A percentile compares a stretch with the other conserved stretches of the same genome.
phyloP scores from a whole-genome alignment of 441 rosid genomes.

The Flueggea neowawraea region DNA sequence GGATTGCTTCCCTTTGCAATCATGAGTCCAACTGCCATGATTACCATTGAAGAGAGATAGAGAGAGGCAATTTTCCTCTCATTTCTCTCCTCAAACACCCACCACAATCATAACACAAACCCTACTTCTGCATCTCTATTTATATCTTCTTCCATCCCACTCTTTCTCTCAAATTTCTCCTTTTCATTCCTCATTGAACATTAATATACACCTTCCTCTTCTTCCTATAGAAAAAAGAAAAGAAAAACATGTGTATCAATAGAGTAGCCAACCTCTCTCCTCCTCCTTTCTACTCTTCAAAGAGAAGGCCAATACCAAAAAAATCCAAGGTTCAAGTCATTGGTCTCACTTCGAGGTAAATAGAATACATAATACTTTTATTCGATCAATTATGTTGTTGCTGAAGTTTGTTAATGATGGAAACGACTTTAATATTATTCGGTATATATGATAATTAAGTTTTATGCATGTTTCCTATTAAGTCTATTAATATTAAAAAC shows the following conservation, averaged over 20 bases:
- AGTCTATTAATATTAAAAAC: no score
- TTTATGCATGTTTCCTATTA: no score
- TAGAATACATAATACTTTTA: neutral
- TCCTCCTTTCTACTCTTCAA: constrained; percentile 23
- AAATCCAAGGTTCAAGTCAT: constrained; percentile 38
- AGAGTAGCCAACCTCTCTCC: constrained; percentile 27
- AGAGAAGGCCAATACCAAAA: constrained; percentile 31
- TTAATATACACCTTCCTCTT: neutral
- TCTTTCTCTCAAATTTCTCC: constrained; percentile 11
- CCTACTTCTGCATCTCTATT: constrained; percentile 21
- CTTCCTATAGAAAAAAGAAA: neutral
- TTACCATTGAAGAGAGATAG: constrained; percentile 25
- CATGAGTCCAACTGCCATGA: constrained; percentile 41
- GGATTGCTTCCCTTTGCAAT: constrained; percentile 36
- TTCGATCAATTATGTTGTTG: neutral
- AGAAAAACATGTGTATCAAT: constrained; percentile 34
- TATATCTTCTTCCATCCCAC: constrained; percentile 14
- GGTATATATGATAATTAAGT: no score
- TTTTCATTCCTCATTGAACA: neutral
- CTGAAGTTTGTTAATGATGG: no score
- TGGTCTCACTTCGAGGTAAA: constrained; percentile 41
- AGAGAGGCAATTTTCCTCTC: constrained; percentile 2
- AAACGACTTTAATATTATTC: no score
- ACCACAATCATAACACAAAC: constrained; percentile 3
- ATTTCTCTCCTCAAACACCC: constrained; percentile 12